Base-by-base conservation (phyloP, 352 stramenopile species). In the Phytopythium ostracodes region DNA sequence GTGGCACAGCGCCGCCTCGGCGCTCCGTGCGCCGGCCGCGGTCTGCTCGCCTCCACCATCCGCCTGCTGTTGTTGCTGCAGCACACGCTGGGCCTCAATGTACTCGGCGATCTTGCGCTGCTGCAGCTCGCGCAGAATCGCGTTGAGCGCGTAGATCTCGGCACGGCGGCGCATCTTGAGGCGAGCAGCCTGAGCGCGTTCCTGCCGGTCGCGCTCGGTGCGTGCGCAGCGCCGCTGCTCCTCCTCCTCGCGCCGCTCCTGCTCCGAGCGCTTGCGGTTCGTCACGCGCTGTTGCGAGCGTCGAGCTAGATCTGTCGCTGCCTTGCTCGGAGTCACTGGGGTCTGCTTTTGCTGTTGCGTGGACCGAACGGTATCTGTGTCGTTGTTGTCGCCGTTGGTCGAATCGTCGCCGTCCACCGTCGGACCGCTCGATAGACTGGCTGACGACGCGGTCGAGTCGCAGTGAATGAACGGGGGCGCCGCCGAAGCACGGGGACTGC, bases 81-180 rank as follows among this genome's bases (percentile, higher is more conserved):
- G n/a, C n/a, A n/a, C 69, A 7, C 67, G 71, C 58, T 85, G 73
- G 0, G 70, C 71, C 4, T 67, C 63, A 46, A 91, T 74, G 36
- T 77, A 91, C 24, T 52, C 59, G 1, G 73, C 62, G 54, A 89
- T 74, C 65, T 91, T 91, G 18, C 77, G 77, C 56, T 89, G 81
- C 54, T 91, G 81, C 20, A 91, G 60, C 56, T 87, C 67, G 17
- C 76, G 67, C 56, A 91, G 65, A 22, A 89, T 66, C 12, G 81
- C 75, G 54, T 91, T 89, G 4, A 91, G 71, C 25, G 81, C 79
- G 67, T 91, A 91, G 55, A 91, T 91, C 64, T 91, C 81, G 24
- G 81, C 75, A 22, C 81, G 80, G 12, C 80, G 76, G 1, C 77
- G 74, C 33, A 80, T 72, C 46, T 81, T 81, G 44, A 70, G 68